Evolutionary conservation across 2,329 filamentous ascomycete genomes (phyloP).

Genomic region (Colletotrichum lupini): DNA sequence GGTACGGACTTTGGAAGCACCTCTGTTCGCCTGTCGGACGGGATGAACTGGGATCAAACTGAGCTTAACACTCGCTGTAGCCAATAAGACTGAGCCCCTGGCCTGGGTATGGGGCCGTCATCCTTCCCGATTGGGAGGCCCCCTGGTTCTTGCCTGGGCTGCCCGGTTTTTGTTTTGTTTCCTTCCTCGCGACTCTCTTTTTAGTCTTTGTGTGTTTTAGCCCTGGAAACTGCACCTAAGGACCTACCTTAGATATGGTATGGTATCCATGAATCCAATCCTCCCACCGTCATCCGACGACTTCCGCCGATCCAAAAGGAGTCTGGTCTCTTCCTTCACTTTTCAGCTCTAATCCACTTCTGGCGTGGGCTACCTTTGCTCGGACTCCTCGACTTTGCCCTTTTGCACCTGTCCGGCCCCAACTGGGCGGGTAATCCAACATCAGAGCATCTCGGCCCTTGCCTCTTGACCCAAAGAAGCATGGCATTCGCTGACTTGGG

Average conservation of each 20-base stretch:
- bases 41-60: slow-evolving; percentile 3
- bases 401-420: slow-evolving; percentile 7
- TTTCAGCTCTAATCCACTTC: background rate
- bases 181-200: background rate
- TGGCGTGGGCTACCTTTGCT: slow-evolving; percentile 1
- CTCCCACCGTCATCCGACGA: slow-evolving; percentile 21
- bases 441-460: slow-evolving; percentile 1
- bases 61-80: slow-evolving; percentile 13
- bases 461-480: slow-evolving; percentile 17
- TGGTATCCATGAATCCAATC: too few relatives aligned
- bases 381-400: background rate
- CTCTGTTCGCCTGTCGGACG: slow-evolving; percentile 4
- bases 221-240: background rate
- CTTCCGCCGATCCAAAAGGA: background rate
- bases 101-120: background rate
- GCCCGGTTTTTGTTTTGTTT: slow-evolving; percentile 19
- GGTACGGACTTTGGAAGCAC: slow-evolving; percentile 9
- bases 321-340: slow-evolving; percentile 4
- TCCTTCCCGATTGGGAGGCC: slow-evolving; percentile 12
- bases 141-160: background rate
- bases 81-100: slow-evolving; percentile 5
- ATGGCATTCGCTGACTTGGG: background rate
- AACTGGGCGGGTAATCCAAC: slow-evolving; percentile 7
- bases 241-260: too few relatives aligned
- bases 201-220: slow-evolving; percentile 6